phyloP scores from a whole-genome alignment of 345 rosid genomes.

The Eucalyptus curtisii region DNA sequence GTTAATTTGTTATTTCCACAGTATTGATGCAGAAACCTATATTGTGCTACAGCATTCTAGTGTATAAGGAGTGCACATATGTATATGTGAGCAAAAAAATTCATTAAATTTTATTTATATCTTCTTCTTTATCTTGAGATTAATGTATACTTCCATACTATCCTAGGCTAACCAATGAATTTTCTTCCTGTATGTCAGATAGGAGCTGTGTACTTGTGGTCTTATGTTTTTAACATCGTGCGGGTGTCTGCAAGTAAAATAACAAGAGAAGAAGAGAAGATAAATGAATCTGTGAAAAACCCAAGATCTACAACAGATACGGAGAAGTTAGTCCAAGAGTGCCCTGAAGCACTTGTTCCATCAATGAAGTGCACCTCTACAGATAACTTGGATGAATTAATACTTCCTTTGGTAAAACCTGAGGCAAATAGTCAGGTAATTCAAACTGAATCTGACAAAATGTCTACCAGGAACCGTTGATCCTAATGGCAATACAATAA shows the following conservation, averaged over 20 bases:
- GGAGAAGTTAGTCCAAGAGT: background rate
- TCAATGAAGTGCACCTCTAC: background rate
- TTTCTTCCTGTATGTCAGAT: conserved; percentile 7
- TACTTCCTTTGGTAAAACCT: background rate
- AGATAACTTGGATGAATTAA: background rate
- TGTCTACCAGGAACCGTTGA: background rate
- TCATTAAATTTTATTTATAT: background rate
- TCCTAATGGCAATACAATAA: background rate
- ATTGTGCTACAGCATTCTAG: background rate
- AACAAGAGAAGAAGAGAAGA: background rate
- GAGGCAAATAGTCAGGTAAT: background rate
- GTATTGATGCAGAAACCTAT: background rate
- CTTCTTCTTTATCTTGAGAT: background rate
- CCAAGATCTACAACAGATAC: background rate
- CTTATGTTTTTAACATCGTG: conserved; percentile 30
- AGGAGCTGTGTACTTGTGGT: conserved; percentile 35
- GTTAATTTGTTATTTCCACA: background rate
- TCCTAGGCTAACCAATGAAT: background rate
- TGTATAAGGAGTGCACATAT: background rate
- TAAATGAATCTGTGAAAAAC: background rate
- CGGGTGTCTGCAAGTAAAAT: conserved; percentile 7
- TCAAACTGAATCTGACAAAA: background rate
- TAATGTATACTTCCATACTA: background rate
- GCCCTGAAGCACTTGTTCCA: conserved; percentile 4
- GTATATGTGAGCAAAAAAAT: background rate